These are phyloP conservation scores for Scedosporium dehoogii DNA, from an alignment of 2,329 filamentous ascomycete species.

Conservation along the genomic window DNA sequence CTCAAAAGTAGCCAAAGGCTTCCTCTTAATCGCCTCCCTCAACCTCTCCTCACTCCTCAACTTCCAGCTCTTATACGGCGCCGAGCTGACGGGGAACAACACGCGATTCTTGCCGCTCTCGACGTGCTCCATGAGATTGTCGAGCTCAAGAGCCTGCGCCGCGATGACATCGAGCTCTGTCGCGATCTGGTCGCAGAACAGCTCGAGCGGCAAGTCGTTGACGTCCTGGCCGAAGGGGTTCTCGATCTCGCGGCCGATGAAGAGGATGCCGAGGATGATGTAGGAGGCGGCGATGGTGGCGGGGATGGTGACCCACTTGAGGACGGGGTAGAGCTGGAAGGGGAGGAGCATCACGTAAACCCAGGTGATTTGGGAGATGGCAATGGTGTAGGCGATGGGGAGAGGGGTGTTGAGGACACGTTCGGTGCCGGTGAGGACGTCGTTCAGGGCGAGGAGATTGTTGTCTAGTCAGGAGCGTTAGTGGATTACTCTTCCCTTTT, in stretches of 20 bases:
- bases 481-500: constrained; percentile 17
- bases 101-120: constrained; percentile 34
- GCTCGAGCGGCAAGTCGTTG: constrained; percentile 69
- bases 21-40: constrained; percentile 27
- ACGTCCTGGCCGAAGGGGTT: constrained; percentile 79
- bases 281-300: constrained; percentile 64
- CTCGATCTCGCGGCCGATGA: constrained; percentile 73
- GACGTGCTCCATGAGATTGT: constrained; percentile 21
- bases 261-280: constrained; percentile 67
- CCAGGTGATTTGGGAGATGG: constrained; percentile 80
- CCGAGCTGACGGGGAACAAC: constrained; percentile 43
- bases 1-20: constrained; percentile 24
- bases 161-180: constrained; percentile 67
- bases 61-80: constrained; percentile 27
- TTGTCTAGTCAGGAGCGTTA: constrained; percentile 32
- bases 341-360: constrained; percentile 72
- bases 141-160: constrained; percentile 28
- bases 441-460: constrained; percentile 55
- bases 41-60: constrained; percentile 29
- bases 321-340: constrained; percentile 60
- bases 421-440: constrained; percentile 62
- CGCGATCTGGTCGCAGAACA: constrained; percentile 66
- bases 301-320: constrained; percentile 65
- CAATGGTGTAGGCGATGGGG: constrained; percentile 73
- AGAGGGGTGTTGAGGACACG: constrained; percentile 75